Evolutionary conservation across 2,329 filamentous ascomycete genomes (phyloP), one percentile per base, ranked within the genome.

Genomic region (Aspergillus sp.): DNA sequence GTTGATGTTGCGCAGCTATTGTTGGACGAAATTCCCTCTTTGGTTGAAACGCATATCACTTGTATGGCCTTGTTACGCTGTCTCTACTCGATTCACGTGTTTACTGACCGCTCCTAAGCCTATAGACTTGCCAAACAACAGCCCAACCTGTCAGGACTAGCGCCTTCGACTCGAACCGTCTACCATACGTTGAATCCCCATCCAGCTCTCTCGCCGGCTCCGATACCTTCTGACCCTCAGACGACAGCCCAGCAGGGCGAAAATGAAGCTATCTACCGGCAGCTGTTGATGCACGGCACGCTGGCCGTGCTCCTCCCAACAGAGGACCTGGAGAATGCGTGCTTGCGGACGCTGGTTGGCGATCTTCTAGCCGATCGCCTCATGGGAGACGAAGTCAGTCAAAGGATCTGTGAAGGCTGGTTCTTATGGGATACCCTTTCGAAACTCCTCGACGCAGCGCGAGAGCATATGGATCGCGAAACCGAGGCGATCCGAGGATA

Each of bases 331-430:
- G 78, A 89, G 51, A 96, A 94, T 56, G 76, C 76, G 33, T 93
- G 85, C 56, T 68, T 96, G 49, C 81, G 83, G 35, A 74, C 84
- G 22, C 68, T 98, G 40, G 81, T 95, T 41, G 78, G 79, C 34
- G 86, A 95, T 60, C 82, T 96, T 43, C 71, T 96, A 40, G 84
- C 86, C 5, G 86, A 95, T 60, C 78, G 93, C 55, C 84, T 96
- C 41, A 69, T 98, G 43, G 85, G 85, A 41, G 86, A 85, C 47
- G 73, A 82, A 36, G 69, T 95, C 48, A 78, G 79, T 48, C 82
- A 80, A 49, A 93, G 82, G 56, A 71, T 82, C 25, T 86, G 82
- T 45, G 80, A 96, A 61, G 83, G 84, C 15, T 93, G 85, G 84
- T 73, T 95, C 51, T 61, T 96, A 44, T 94, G 82, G 75, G 86